Percentiles rank a stretch among this genome's conserved stretches.
Conservation (phyloP, 2,329 filamentous ascomycete species). For the Fusarium continuum region DNA sequence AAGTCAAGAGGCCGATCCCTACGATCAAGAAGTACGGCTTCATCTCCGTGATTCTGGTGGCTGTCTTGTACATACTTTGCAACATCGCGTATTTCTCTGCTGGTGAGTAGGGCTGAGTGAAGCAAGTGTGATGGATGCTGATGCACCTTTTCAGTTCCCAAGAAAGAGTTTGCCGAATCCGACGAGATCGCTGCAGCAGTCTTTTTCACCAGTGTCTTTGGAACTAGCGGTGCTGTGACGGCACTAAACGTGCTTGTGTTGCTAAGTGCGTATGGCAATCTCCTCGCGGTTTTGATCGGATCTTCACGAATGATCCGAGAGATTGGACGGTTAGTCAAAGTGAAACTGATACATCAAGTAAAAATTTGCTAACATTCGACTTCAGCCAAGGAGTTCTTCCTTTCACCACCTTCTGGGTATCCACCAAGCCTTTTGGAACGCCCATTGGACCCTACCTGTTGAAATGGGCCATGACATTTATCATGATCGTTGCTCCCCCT, state of each 20-base stretch:
- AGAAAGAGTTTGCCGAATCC: slow-evolving; percentile 61
- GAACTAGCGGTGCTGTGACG: slow-evolving; percentile 57
- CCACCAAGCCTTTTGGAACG: slow-evolving; percentile 70
- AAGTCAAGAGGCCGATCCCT: slow-evolving; percentile 68
- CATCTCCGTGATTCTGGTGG: slow-evolving; percentile 60
- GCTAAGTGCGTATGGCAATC: slow-evolving; percentile 66
- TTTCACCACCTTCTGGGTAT: slow-evolving; percentile 69
- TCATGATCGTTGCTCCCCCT: slow-evolving; percentile 69
- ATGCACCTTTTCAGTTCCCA: no score
- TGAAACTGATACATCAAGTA: no score
- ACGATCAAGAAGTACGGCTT: slow-evolving; percentile 61
- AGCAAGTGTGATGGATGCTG: no score
- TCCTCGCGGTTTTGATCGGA: slow-evolving; percentile 64
- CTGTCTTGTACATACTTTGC: slow-evolving; percentile 65
- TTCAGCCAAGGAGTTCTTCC: slow-evolving; percentile 65
- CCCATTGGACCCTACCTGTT: slow-evolving; percentile 67
- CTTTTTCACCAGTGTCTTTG: slow-evolving; percentile 69
- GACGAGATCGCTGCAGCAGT: slow-evolving; percentile 65
- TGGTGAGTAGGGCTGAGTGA: no score
- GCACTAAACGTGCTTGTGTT: slow-evolving; percentile 67
- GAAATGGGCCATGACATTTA: slow-evolving; percentile 64
- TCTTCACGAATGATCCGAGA: slow-evolving; percentile 67
- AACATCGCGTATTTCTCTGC: slow-evolving; percentile 70
- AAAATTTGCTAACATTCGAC: no score
- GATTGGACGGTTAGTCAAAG: slow-evolving; percentile 65